phyloP scores from a whole-genome alignment of 805 yeast genomes.

The Lipomyces starkeyi region DNA sequence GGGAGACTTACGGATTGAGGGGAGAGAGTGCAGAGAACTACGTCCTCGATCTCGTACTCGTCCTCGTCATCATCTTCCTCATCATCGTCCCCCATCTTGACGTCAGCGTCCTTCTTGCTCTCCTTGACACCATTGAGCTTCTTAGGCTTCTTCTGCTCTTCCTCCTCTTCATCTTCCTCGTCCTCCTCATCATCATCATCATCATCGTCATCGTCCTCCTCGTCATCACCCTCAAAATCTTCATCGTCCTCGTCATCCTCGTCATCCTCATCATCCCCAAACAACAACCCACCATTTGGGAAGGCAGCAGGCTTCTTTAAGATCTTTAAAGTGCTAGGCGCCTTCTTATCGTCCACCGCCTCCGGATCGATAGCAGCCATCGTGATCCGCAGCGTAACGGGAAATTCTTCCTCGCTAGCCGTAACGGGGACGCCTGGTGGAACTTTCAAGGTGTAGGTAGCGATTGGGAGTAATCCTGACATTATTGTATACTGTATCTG shows the following conservation, averaged over 20 bases:
- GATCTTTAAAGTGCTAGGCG: constrained; percentile 88
- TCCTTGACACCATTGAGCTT: constrained; percentile 39
- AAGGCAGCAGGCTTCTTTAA: constrained; percentile 65
- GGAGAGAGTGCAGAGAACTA: constrained; percentile 84
- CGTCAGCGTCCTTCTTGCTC: constrained; percentile 41
- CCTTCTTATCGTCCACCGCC: constrained; percentile 64
- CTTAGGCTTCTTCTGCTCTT: constrained; percentile 56
- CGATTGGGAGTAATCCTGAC: constrained; percentile 75
- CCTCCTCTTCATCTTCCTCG: constrained; percentile 50
- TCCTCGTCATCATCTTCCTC: constrained; percentile 57
- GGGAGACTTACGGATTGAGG: constrained; percentile 63
- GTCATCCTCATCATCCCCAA: constrained; percentile 41
- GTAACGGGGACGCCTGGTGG: constrained; percentile 87
- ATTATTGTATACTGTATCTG: not conserved
- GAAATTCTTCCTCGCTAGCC: constrained; percentile 84
- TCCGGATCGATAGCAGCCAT: constrained; percentile 93
- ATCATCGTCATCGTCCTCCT: constrained; percentile 47
- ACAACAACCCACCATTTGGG: constrained; percentile 38
- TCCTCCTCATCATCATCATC: constrained; percentile 45
- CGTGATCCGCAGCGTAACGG: constrained; percentile 84
- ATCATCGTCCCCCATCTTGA: constrained; percentile 45
- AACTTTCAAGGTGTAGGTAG: constrained; percentile 83
- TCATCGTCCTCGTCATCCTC: constrained; percentile 46
- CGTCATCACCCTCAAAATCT: constrained; percentile 44
- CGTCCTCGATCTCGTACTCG: constrained; percentile 80